Evolutionary conservation across 805 yeast genomes (phyloP).

Genomic region (Ogataea populi-albae): DNA sequence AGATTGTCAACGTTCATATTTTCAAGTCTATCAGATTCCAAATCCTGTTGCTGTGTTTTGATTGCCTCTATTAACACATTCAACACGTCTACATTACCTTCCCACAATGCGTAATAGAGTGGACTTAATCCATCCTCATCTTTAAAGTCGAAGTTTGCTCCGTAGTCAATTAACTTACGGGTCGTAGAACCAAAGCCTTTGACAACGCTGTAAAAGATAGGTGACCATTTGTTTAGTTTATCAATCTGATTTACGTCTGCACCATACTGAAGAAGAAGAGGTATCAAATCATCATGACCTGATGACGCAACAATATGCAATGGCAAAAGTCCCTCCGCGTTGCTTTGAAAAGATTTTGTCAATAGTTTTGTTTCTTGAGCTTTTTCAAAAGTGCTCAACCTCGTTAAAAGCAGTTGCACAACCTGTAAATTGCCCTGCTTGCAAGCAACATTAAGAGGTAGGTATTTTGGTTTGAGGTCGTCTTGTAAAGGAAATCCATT

Average conservation of each 20-base stretch:
- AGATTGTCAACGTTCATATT: no score
- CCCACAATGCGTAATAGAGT: constrained; percentile 87
- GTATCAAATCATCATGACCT: constrained; percentile 70
- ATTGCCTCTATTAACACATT: constrained; percentile 53
- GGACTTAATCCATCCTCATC: constrained; percentile 85
- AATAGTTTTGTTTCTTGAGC: constrained; percentile 27
- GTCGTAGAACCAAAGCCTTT: constrained; percentile 79
- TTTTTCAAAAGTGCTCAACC: constrained; percentile 26
- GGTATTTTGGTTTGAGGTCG: constrained; percentile 58
- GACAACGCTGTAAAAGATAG: constrained; percentile 83
- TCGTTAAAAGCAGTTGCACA: constrained; percentile 56
- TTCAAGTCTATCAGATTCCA: neutral
- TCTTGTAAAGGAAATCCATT: constrained; percentile 46
- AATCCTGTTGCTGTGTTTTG: constrained; percentile 7
- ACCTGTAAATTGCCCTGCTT: constrained; percentile 73
- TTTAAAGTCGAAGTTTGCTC: constrained; percentile 63
- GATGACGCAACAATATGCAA: constrained; percentile 84
- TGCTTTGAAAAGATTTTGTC: constrained; percentile 49
- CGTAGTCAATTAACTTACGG: constrained; percentile 62
- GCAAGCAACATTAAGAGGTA: constrained; percentile 85
- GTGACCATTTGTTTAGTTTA: constrained; percentile 90
- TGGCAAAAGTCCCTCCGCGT: constrained; percentile 88
- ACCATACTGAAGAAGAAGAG: constrained; percentile 66
- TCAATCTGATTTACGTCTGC: constrained; percentile 77
- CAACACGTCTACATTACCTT: constrained; percentile 83